A percentile compares a stretch with the other conserved stretches of the same genome.
Evolutionary conservation across 208 protist genomes (phyloP).

Genomic region (Trypanosoma platydactyli): DNA sequence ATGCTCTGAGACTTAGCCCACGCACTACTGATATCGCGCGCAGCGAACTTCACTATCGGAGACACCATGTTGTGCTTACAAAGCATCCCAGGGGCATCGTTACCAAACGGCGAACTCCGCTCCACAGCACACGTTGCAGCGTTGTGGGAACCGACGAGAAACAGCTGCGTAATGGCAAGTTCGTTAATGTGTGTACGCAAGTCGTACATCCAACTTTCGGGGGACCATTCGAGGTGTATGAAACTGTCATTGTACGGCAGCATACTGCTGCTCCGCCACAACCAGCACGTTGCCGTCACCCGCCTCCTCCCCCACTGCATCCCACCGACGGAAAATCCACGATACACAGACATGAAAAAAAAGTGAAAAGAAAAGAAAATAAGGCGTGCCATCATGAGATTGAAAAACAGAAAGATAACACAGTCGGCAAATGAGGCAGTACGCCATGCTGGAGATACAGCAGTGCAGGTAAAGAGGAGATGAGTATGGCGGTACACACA

Average conservation of each 20-base stretch:
- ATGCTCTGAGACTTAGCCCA: slow-evolving; percentile 56
- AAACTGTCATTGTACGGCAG: slow-evolving; percentile 13
- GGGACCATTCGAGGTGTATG: slow-evolving; percentile 16
- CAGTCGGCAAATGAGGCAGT: no score
- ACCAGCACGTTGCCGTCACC: neutral
- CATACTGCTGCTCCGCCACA: slow-evolving; percentile 5
- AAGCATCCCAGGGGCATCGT: slow-evolving; percentile 37
- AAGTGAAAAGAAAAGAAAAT: slow-evolving; percentile 18
- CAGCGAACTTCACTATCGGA: slow-evolving; percentile 31
- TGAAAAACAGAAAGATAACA: no score
- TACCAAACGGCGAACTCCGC: slow-evolving; percentile 31
- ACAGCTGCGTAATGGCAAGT: slow-evolving; percentile 37
- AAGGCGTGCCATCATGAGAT: no score
- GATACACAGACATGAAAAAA: slow-evolving; percentile 37
- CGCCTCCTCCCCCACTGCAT: neutral
- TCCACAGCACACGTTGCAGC: slow-evolving; percentile 38
- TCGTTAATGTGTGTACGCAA: slow-evolving; percentile 25
- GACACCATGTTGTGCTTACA: slow-evolving; percentile 6
- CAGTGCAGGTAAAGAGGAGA: no score
- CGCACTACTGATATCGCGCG: slow-evolving; percentile 11
- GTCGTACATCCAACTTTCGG: slow-evolving; percentile 52
- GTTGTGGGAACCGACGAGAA: slow-evolving; percentile 51
- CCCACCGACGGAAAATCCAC: no score
- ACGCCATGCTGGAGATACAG: no score
- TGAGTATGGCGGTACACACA: no score